A percentile compares a stretch with the other conserved stretches of the same genome.
phyloP scores from a whole-genome alignment of 306 rosid genomes.

The Dalbergia cochinchinensis region DNA sequence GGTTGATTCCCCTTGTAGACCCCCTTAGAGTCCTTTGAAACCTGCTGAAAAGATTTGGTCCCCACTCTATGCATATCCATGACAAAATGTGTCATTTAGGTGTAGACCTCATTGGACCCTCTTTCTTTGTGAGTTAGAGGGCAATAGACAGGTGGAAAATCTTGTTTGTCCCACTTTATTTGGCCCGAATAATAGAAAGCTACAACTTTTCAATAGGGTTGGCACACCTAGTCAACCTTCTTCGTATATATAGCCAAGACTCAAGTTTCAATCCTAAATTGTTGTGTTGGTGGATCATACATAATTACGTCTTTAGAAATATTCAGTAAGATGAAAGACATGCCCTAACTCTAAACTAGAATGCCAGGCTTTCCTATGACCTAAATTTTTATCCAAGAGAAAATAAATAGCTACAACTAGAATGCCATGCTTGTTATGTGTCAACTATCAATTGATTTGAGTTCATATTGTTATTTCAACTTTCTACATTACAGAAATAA shows the following conservation, averaged over 20 bases:
- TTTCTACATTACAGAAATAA: not conserved
- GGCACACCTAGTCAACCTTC: too few relatives aligned
- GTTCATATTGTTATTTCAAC: not conserved
- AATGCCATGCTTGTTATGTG: not conserved
- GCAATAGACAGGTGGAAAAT: slow-evolving; percentile 43
- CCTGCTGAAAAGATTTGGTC: slow-evolving; percentile 43
- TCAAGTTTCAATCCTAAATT: too few relatives aligned
- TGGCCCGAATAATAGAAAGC: slow-evolving; percentile 42
- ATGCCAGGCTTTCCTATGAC: too few relatives aligned
- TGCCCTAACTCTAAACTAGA: too few relatives aligned
- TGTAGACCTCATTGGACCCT: slow-evolving; percentile 49
- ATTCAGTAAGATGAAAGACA: too few relatives aligned
- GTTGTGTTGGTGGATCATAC: too few relatives aligned
- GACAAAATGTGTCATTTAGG: slow-evolving; percentile 50
- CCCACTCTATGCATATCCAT: slow-evolving; percentile 38
- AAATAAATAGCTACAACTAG: too few relatives aligned
- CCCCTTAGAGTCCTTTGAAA: slow-evolving; percentile 10
- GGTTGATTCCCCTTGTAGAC: slow-evolving; percentile 16
- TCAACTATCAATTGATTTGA: not conserved
- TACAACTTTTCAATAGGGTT: slow-evolving; percentile 20
- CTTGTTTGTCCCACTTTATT: slow-evolving; percentile 47
- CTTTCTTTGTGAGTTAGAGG: slow-evolving; percentile 44
- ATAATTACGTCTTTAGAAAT: too few relatives aligned
- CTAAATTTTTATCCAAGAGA: too few relatives aligned
- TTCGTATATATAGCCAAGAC: too few relatives aligned